These are phyloP conservation scores for Paraconiothyrium brasiliense DNA, from an alignment of 2,329 filamentous ascomycete species.

Conservation along the genomic window DNA sequence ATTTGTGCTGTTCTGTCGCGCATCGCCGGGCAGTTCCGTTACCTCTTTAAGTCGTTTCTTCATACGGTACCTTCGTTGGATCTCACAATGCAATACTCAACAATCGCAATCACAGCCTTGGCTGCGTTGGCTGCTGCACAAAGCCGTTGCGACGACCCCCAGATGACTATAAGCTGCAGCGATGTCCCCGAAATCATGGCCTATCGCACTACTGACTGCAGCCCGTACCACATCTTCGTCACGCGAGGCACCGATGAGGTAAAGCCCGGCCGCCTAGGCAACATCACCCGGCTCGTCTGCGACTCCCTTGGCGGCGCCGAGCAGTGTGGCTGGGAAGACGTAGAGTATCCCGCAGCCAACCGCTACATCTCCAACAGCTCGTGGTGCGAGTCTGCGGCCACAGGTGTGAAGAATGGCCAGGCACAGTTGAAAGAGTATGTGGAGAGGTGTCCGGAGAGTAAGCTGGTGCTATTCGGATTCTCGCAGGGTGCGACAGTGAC, in stretches of 20 bases:
- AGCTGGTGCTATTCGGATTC: constrained; percentile 24
- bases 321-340: constrained; percentile 24
- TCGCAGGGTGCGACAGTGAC: constrained; percentile 23
- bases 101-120: not conserved
- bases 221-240: constrained; percentile 21
- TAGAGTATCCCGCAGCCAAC: constrained; percentile 23
- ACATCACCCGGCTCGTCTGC: constrained; percentile 20
- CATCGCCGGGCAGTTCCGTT: not conserved
- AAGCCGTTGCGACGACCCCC: constrained; percentile 12
- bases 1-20: too few relatives aligned
- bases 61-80: not conserved
- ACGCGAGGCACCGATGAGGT: constrained; percentile 22
- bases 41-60: not conserved
- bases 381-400: constrained; percentile 24
- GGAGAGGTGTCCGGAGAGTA: constrained; percentile 21
- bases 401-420: constrained; percentile 20
- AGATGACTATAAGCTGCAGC: not conserved
- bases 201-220: constrained; percentile 21
- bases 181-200: constrained; percentile 11
- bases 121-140: not conserved
- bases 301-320: constrained; percentile 9
- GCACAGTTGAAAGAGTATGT: constrained; percentile 22
- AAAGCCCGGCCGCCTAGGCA: constrained; percentile 20
- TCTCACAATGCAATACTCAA: constrained; percentile 4
- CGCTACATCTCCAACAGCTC: constrained; percentile 11